Evolutionary conservation across 176 grass and related monocot species (phyloP).

Genomic region (Otatea glauca): DNA sequence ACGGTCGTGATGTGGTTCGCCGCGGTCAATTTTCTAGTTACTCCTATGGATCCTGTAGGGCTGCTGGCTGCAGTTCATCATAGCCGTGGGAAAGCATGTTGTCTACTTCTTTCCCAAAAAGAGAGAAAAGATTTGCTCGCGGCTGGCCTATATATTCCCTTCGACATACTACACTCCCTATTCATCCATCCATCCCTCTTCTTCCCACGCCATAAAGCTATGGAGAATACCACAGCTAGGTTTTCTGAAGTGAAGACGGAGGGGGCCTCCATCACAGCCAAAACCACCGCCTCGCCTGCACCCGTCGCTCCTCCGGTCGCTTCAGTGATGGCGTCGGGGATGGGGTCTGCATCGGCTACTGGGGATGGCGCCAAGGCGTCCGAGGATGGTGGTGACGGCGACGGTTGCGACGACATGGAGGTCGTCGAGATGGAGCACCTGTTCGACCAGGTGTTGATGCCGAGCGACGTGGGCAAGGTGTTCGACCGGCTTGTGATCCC

Average conservation of each 20-base stretch:
- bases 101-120: constrained; percentile 3
- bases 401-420: background rate
- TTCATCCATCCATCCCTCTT: too few relatives aligned
- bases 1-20: too few relatives aligned
- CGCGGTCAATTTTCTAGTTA: too few relatives aligned
- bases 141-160: background rate
- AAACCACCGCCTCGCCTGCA: too few relatives aligned
- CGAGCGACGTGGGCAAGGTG: background rate
- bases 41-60: too few relatives aligned
- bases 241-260: too few relatives aligned
- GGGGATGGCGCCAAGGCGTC: background rate
- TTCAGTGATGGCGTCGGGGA: background rate
- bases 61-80: background rate
- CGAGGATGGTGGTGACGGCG: background rate
- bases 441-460: background rate
- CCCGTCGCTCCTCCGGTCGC: background rate
- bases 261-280: too few relatives aligned
- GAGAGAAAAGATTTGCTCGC: background rate
- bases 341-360: background rate
- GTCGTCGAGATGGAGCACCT: background rate
- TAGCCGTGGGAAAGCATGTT: background rate
- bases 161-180: background rate
- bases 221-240: background rate
- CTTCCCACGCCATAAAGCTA: too few relatives aligned
- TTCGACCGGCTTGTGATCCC: background rate